phyloP scores from a whole-genome alignment of 768 basidiomycete species.

The Pleurotus sapidus region DNA sequence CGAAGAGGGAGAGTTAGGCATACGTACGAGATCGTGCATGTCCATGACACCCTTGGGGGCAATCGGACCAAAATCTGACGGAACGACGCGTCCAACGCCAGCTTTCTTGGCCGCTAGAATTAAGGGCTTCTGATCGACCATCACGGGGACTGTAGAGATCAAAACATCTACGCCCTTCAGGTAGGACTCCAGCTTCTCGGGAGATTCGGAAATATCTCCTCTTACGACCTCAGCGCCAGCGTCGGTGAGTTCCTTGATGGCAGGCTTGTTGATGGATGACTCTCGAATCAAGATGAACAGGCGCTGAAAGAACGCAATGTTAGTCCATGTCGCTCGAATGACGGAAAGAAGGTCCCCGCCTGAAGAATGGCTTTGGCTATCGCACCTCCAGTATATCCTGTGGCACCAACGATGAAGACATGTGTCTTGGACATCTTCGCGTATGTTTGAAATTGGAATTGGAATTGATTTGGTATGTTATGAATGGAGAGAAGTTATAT shows the following conservation, averaged over 20 bases:
- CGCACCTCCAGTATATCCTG: not conserved
- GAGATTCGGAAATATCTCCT: not conserved
- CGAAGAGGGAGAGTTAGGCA: not conserved
- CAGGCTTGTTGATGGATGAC: not conserved
- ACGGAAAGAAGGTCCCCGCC: not conserved
- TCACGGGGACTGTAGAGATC: not conserved
- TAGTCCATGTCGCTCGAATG: not conserved
- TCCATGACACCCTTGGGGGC: not conserved
- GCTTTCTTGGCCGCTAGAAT: not conserved
- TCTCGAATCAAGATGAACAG: not conserved
- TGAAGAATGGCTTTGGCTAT: not conserved
- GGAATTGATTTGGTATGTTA: no score
- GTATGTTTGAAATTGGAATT: not conserved
- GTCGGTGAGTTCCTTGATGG: not conserved
- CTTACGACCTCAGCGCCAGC: not conserved
- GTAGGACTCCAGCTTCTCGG: not conserved
- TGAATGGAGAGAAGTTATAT: not conserved
- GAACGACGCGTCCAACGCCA: not conserved
- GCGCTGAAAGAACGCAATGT: not conserved
- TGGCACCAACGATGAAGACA: not conserved
- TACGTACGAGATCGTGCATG: not conserved
- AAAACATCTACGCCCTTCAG: constrained; percentile 1
- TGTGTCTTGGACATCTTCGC: not conserved
- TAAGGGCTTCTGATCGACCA: constrained; percentile 1
- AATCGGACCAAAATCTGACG: not conserved